These are phyloP conservation scores for Suillus hirtellus DNA, from an alignment of 768 basidiomycete genomes.

Conservation along the genomic window DNA sequence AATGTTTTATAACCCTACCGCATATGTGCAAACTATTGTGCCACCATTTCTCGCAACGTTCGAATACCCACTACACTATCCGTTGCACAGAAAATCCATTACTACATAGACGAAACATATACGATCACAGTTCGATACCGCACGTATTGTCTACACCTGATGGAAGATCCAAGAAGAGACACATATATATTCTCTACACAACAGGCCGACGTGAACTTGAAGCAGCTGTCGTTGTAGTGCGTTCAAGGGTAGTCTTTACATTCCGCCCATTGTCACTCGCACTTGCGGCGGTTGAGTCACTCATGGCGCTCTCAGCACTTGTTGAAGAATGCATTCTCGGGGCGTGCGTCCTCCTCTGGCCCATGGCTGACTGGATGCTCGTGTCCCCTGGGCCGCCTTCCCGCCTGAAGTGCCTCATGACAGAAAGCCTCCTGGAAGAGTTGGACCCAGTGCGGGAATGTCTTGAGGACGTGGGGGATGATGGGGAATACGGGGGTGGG, in stretches of 20 bases:
- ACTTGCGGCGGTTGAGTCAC: not conserved
- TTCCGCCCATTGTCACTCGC: conserved; percentile 1
- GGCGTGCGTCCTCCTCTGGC: not conserved
- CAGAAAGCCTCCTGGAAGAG: conserved; percentile 3
- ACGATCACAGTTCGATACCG: not conserved
- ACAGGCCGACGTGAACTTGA: conserved; percentile 7
- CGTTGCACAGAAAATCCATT: not conserved
- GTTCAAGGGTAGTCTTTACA: conserved; percentile 5
- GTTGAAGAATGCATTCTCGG: not conserved
- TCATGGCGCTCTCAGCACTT: not conserved
- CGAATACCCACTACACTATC: not conserved
- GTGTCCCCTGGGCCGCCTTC: conserved; percentile 15
- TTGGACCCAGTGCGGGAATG: not conserved
- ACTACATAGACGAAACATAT: not conserved
- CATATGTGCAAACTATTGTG: not conserved
- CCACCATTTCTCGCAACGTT: not conserved
- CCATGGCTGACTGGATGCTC: conserved; percentile 14
- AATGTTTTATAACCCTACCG: not conserved
- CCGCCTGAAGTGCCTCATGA: conserved; percentile 7
- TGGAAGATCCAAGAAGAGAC: not conserved
- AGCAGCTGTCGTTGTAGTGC: conserved; percentile 4
- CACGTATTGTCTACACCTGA: not conserved
- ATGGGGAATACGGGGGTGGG: conserved; percentile 28
- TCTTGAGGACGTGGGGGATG: conserved; percentile 3
- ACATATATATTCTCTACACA: conserved; percentile 5